Evolutionary conservation across 2,329 filamentous ascomycete genomes (phyloP).

Genomic region (Aspergillus fructus): DNA sequence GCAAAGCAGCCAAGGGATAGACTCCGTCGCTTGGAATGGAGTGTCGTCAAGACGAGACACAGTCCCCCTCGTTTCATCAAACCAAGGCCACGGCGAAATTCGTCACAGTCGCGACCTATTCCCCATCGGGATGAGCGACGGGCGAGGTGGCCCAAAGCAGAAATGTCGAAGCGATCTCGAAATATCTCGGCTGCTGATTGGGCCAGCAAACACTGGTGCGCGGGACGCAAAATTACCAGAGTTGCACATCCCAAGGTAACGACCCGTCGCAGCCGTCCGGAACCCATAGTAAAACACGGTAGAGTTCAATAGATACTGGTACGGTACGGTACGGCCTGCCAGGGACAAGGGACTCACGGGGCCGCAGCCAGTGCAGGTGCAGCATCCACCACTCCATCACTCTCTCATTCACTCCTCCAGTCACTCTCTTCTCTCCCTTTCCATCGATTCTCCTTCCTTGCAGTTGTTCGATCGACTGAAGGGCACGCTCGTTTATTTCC

Average conservation of each 20-base stretch:
- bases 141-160: neutral
- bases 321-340: neutral
- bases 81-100: neutral
- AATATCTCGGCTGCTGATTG: conserved; percentile 9
- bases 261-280: conserved; percentile 11
- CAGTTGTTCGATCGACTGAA: conserved; percentile 5
- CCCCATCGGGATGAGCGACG: neutral
- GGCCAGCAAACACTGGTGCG: neutral
- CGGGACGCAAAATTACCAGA: conserved; percentile 19
- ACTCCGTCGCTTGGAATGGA: too few species aligned
- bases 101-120: neutral
- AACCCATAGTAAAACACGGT: neutral
- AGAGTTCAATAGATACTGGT: neutral
- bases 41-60: conserved; percentile 9
- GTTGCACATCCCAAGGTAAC: conserved; percentile 16
- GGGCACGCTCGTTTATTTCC: conserved; percentile 16
- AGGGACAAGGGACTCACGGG: conserved; percentile 3
- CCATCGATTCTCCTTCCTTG: conserved; percentile 10
- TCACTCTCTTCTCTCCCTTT: conserved; percentile 12
- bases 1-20: too few species aligned
- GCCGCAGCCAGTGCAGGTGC: neutral
- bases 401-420: conserved; percentile 3
- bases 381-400: conserved; percentile 10
- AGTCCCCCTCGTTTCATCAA: conserved; percentile 21
- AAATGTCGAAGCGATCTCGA: conserved; percentile 14